Base-by-base conservation (phyloP, 208 protist genomes). In the Crithidia brevicula region DNA sequence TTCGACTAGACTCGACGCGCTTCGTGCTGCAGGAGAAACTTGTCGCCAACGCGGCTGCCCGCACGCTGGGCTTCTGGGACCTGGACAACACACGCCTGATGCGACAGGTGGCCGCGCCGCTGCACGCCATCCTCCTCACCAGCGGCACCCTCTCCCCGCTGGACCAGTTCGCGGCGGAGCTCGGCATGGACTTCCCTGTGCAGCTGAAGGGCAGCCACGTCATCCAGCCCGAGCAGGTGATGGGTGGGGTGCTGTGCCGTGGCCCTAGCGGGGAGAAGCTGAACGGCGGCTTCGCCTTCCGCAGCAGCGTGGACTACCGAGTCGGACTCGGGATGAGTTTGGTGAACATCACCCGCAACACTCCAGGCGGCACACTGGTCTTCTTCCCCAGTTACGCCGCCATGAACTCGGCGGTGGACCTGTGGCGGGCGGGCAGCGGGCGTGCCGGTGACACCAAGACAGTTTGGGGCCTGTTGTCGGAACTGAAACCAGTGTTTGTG, bases 351-450 rank as follows among this genome's bases (percentile, higher is more conserved):
- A 50, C 78, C 25, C 85, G 92, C 36, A 82, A 94, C 58, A 88
- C 97, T 7, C 98, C 98, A 10, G 89, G 97, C 42, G 98, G 98
- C 34, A 68, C 98, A 22, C 88, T 99, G 1, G 98, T 99, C 3
- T 99, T 99, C 79, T 99, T 99, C 65, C 96, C 98, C 2, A 96
- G 90, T 64, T 97, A 97, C 66, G 71, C 79, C n/a, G 88, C 89
- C 0, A 69, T 97, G 67, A 79, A 91, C 60, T 68, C 77, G 6
- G 82, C 88, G 13, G 72, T 95, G 25, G 80, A 89, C n/a, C 33
- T 93, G 33, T 97, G 93, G 90, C 74, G 80, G 31, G 61, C 80
- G 3, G 86, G 86, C 20, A 79, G 74, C 30, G 82, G 77, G 13
- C 49, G 70, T 2, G 30, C 50, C 11, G 62, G 72, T 10, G 74